Evolutionary conservation across 2,329 filamentous ascomycete genomes (phyloP).

Genomic region (Pseudocercospora musae): DNA sequence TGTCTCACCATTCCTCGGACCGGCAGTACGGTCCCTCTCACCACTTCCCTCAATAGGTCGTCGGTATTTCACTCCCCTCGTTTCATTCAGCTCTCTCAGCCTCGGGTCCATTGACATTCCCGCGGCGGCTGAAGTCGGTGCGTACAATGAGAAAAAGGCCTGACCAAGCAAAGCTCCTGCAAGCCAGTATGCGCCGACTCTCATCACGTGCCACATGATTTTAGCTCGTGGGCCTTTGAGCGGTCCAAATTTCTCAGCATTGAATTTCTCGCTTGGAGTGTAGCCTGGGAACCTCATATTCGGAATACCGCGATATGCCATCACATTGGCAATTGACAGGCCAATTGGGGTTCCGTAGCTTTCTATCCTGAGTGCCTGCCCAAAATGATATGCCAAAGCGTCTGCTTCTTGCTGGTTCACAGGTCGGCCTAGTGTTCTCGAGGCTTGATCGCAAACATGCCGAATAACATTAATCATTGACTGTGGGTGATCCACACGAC

Average conservation of each 20-base stretch:
- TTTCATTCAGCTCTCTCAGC: constrained; percentile 39
- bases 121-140: constrained; percentile 35
- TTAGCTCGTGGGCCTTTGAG: constrained; percentile 37
- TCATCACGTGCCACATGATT: constrained; percentile 31
- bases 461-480: constrained; percentile 34
- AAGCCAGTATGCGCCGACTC: constrained; percentile 29
- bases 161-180: constrained; percentile 36
- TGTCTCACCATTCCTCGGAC: constrained; percentile 26
- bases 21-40: constrained; percentile 21
- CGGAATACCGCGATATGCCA: constrained; percentile 36
- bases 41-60: constrained; percentile 12
- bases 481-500: constrained; percentile 30
- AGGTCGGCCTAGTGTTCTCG: constrained; percentile 36
- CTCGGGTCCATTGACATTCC: constrained; percentile 42
- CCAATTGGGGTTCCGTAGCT: constrained; percentile 41
- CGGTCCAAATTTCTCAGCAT: constrained; percentile 35
- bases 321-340: constrained; percentile 30
- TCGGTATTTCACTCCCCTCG: constrained; percentile 29
- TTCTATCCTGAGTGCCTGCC: constrained; percentile 37
- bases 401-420: constrained; percentile 43
- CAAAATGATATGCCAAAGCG: constrained; percentile 41
- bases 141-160: constrained; percentile 32
- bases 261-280: constrained; percentile 38
- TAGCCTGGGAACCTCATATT: constrained; percentile 43
- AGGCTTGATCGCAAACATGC: constrained; percentile 29